Base-by-base conservation (phyloP, 352 stramenopile genomes). In the Pythium brachiatum region DNA sequence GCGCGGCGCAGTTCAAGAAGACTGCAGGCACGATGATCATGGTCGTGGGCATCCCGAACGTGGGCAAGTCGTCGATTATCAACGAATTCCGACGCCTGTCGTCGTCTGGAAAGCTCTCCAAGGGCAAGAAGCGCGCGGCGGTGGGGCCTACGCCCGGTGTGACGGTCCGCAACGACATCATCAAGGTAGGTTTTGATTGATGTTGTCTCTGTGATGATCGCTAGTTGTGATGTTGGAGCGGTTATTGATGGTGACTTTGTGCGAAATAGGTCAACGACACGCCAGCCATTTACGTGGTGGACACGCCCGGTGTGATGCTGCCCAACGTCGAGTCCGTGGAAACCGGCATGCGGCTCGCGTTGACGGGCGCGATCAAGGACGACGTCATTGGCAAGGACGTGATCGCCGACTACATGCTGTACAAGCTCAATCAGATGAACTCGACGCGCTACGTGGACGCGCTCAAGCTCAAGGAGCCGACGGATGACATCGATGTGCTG, bases 31-130 rank as follows among this genome's bases (percentile, higher is more conserved):
- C 86, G 15, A 91, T 95, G 75, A 82, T 92, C 62, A 95, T 95
- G 83, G 85, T 96, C 25, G 78, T 92, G 5, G 89, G 89, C 11
- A 92, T 96, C 56, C 89, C 89, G 15, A 96, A 96, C 64, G 89
- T 96, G n/a, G 89, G 89, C 55, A 96, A 96, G 62, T 92, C 80
- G 23, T 96, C 86, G 6, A 84, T 96, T 26, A 96, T 96, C 62
- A 95, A 95, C 53, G 83, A 91, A 60, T 94, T 95, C 39, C 78
- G 85, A 12, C 73, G 83, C 0, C 62, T 93, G 7, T 92, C 83
- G 36, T 81, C 78, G 51, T 90, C 79, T 26, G 60, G 77, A 18
- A 90, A 92, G 68, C 61, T 95, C n/a, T 69, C 79, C 7, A 92
- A 90, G 64, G 85, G 86, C 59, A 82, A 88, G 59, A 92, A 92